phyloP scores from a whole-genome alignment of 1,284 basidiomycete species.

The Boletellus dicymbophilus region DNA sequence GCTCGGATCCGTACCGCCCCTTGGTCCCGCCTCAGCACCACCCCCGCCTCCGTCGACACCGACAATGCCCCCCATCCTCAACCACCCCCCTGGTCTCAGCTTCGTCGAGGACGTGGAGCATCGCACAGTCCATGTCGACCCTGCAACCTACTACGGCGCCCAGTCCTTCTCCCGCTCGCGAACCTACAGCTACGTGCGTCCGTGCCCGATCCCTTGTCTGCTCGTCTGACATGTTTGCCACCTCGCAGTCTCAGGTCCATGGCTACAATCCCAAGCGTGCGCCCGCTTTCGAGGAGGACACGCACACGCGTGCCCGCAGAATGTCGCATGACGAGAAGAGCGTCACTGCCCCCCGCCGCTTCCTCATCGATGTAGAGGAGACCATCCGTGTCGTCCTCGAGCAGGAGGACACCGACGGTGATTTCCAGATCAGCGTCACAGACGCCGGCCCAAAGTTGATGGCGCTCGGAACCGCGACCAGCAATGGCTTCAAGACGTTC shows the following conservation, averaged over 20 bases:
- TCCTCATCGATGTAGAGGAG: conserved; percentile 98
- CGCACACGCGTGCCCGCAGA: conserved; percentile 68
- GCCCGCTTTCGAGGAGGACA: conserved; percentile 76
- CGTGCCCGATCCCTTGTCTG: conserved; percentile 1
- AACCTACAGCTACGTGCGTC: conserved; percentile 79
- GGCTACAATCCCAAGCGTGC: conserved; percentile 67
- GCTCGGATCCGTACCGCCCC: conserved; percentile 16
- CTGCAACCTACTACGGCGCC: conserved; percentile 81
- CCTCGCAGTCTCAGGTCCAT: conserved; percentile 55
- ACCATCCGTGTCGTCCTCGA: conserved; percentile 96
- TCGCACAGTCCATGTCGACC: conserved; percentile 63
- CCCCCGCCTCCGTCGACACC: not conserved
- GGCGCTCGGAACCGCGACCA: conserved; percentile 93
- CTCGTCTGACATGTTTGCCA: conserved; percentile 14
- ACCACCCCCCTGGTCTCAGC: conserved; percentile 61
- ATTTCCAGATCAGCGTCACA: conserved; percentile 96
- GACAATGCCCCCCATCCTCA: conserved; percentile 49
- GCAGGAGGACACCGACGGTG: conserved; percentile 97
- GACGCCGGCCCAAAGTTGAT: conserved; percentile 98
- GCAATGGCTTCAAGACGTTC: conserved; percentile 97
- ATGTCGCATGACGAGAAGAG: conserved; percentile 87
- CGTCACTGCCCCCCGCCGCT: conserved; percentile 75
- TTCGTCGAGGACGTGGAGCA: conserved; percentile 66
- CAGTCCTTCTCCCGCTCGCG: conserved; percentile 78
- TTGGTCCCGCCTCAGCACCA: conserved; percentile 9